Conservation (phyloP, 163 green algal genomes). For the Scenedesmus sp. region DNA sequence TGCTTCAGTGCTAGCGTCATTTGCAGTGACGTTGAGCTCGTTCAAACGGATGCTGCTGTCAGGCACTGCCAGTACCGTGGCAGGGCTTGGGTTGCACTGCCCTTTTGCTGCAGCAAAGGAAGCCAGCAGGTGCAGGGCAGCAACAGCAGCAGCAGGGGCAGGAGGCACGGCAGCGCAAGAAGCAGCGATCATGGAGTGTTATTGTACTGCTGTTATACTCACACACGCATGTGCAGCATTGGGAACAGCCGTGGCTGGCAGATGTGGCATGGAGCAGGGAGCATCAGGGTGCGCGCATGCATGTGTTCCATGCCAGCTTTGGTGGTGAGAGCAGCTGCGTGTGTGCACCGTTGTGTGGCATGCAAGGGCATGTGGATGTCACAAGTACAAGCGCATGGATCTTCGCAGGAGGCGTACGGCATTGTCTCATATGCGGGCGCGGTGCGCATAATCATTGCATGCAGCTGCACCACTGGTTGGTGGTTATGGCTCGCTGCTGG, state of each 20-base stretch:
- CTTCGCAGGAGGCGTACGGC: too few relatives aligned
- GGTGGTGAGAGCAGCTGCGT: too few relatives aligned
- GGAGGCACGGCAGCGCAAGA: not conserved
- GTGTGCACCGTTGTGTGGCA: too few relatives aligned
- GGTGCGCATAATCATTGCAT: too few relatives aligned
- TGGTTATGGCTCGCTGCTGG: too few relatives aligned
- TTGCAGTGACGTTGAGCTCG: not conserved
- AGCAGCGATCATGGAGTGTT: constrained; percentile 25
- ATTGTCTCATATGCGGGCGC: too few relatives aligned
- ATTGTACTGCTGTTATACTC: not conserved
- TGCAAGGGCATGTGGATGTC: too few relatives aligned
- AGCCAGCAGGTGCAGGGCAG: not conserved
- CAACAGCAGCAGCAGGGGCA: not conserved
- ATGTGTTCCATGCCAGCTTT: not conserved
- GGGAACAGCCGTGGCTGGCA: not conserved
- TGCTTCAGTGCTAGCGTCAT: not conserved
- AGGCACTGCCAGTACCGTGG: constrained; percentile 25
- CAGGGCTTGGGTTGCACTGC: constrained; percentile 31
- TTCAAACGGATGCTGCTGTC: constrained; percentile 26
- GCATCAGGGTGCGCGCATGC: not conserved
- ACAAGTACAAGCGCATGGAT: too few relatives aligned
- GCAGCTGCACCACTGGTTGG: too few relatives aligned
- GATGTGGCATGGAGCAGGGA: not conserved
- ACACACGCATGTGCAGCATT: not conserved
- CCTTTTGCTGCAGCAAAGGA: not conserved